Conservation (phyloP, 1,284 basidiomycete genomes). For the Cutaneotrichosporon sp. region DNA sequence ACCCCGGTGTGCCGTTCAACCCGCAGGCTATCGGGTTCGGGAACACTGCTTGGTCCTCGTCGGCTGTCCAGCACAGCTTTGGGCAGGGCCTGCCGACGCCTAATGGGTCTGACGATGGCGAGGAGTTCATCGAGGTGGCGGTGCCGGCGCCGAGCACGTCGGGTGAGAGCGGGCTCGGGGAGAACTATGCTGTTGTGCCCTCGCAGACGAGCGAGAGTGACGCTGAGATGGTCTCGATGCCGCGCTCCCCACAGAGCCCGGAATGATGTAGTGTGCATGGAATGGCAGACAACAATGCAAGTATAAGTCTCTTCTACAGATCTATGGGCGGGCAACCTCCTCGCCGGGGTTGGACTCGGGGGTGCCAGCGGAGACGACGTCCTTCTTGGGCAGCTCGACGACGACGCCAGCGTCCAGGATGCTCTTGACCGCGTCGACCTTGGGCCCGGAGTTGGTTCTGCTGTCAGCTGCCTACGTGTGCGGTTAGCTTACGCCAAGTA, state of each 20-base stretch:
- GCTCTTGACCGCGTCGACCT: conserved; percentile 39
- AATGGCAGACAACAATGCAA: conserved; percentile 5
- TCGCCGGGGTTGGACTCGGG: background rate
- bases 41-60: conserved; percentile 37
- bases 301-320: background rate
- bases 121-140: conserved; percentile 3
- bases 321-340: conserved; percentile 1
- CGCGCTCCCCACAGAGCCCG: conserved; percentile 7
- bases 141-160: background rate
- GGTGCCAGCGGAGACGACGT: conserved; percentile 10
- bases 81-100: conserved; percentile 15
- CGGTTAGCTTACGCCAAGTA: conserved; percentile 41
- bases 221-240: conserved; percentile 23
- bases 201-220: conserved; percentile 3
- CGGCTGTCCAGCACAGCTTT: conserved; percentile 3
- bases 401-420: conserved; percentile 41
- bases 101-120: conserved; percentile 6
- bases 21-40: conserved; percentile 30
- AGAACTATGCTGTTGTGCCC: conserved; percentile 21
- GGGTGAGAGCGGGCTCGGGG: conserved; percentile 23
- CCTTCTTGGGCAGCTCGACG: conserved; percentile 32
- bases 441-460: conserved; percentile 35
- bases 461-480: conserved; percentile 5
- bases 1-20: background rate
- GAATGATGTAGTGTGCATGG: background rate